Evolutionary conservation across 1,284 basidiomycete species (phyloP).

Genomic region (Schizophyllum amplum): DNA sequence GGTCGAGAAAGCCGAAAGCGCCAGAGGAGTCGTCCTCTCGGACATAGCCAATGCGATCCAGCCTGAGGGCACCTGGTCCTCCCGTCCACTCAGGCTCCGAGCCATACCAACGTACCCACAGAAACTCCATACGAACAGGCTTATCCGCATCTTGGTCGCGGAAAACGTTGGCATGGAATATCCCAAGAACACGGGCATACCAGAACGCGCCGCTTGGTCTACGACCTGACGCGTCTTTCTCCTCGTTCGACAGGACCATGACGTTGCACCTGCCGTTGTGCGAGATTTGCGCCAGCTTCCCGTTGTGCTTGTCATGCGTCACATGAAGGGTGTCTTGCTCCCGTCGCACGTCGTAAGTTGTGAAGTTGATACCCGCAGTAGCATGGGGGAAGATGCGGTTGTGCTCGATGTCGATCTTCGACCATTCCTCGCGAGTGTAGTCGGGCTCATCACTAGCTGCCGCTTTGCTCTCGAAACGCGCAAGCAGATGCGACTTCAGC

Average conservation of each 20-base stretch:
- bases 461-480: neutral
- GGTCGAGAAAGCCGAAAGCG: conserved; percentile 7
- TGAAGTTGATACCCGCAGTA: conserved; percentile 3
- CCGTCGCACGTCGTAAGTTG: conserved; percentile 1
- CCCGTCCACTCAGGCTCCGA: conserved; percentile 2
- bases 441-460: neutral
- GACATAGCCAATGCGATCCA: conserved; percentile 5
- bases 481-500: neutral
- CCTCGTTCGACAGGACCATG: conserved; percentile 1
- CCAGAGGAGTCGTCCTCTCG: neutral
- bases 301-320: neutral
- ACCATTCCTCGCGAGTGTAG: neutral
- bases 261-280: neutral
- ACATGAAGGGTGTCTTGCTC: conserved; percentile 2
- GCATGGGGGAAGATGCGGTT: conserved; percentile 1
- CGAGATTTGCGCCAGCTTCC: too few species aligned
- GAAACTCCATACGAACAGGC: neutral
- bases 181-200: conserved; percentile 5
- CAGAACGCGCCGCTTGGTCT: neutral
- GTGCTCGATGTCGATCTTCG: neutral
- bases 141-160: neutral
- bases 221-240: neutral
- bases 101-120: conserved; percentile 5
- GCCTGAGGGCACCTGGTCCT: conserved; percentile 1
- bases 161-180: conserved; percentile 5